Percentiles rank a stretch among this genome's conserved stretches.
phyloP scores from a whole-genome alignment of 1,284 basidiomycete species.

The Irpex rosettiformis region DNA sequence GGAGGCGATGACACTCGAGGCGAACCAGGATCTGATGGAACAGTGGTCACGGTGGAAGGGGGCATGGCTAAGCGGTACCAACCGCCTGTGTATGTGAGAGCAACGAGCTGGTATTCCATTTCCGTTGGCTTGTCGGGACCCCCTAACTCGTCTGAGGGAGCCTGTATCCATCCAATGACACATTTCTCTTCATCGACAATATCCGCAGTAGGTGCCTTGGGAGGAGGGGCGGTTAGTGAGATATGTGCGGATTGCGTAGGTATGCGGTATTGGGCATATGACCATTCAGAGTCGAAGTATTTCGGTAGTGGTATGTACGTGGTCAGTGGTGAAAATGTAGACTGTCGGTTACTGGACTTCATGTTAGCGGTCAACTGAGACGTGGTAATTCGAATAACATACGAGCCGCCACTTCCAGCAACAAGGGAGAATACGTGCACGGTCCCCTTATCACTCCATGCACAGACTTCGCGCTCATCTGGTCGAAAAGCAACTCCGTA shows the following conservation, averaged over 20 bases:
- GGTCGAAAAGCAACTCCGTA: conserved; percentile 83
- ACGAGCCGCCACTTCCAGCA: conserved; percentile 62
- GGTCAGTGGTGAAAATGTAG: conserved; percentile 70
- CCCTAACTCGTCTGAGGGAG: conserved; percentile 38
- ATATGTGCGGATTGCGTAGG: conserved; percentile 82
- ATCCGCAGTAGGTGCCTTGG: conserved; percentile 57
- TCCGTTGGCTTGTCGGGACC: conserved; percentile 22
- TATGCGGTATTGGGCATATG: conserved; percentile 89
- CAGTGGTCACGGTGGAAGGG: conserved; percentile 27
- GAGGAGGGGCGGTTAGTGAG: conserved; percentile 57
- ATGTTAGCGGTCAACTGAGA: conserved; percentile 7
- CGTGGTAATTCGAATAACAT: conserved; percentile 29
- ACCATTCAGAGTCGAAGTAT: conserved; percentile 93
- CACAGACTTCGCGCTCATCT: conserved; percentile 78
- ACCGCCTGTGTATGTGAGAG: conserved; percentile 85
- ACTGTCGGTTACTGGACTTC: conserved; percentile 67
- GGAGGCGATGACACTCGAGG: conserved; percentile 36
- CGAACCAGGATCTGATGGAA: conserved; percentile 16
- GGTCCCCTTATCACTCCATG: conserved; percentile 97
- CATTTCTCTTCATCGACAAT: conserved; percentile 80
- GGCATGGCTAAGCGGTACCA: conserved; percentile 89
- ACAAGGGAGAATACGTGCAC: conserved; percentile 84
- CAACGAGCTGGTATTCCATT: conserved; percentile 75
- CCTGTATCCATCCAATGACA: conserved; percentile 80
- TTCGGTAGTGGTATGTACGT: conserved; percentile 83